Conservation (phyloP, 2,329 filamentous ascomycete genomes). For the Penicillium sp. region DNA sequence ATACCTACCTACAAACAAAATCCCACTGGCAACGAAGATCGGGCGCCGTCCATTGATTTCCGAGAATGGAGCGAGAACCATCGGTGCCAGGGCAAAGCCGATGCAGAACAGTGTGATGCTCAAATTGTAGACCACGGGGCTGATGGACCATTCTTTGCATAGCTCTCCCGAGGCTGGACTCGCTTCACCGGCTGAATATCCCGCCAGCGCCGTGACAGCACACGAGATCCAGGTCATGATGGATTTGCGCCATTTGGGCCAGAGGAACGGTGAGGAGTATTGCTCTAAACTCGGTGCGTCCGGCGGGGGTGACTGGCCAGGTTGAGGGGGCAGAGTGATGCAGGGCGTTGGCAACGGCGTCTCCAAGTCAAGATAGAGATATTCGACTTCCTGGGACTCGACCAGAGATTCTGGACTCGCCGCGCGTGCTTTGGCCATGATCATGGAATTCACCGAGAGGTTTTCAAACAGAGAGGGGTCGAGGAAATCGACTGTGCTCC, state of each 20-base stretch:
- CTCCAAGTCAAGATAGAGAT: conserved; percentile 58
- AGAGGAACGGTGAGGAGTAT: conserved; percentile 66
- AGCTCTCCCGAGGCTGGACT: conserved; percentile 63
- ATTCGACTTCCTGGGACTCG: conserved; percentile 40
- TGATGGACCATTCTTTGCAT: conserved; percentile 59
- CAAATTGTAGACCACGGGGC: conserved; percentile 58
- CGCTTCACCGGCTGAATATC: conserved; percentile 76
- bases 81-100: conserved; percentile 77
- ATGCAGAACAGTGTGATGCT: conserved; percentile 77
- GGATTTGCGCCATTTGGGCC: conserved; percentile 64
- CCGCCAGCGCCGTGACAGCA: conserved; percentile 67
- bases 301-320: conserved; percentile 42
- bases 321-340: conserved; percentile 26
- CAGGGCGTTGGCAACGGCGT: conserved; percentile 49
- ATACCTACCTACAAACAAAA: conserved; percentile 56
- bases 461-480: too few species aligned
- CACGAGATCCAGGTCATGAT: conserved; percentile 69
- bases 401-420: conserved; percentile 11
- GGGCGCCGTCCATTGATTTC: conserved; percentile 84
- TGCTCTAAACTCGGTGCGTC: conserved; percentile 58
- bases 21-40: conserved; percentile 68
- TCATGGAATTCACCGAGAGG: too few species aligned
- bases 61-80: conserved; percentile 80
- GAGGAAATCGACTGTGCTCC: too few species aligned
- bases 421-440: conserved; percentile 13